These are phyloP conservation scores for Acorus calamus DNA, from an alignment of 106 monocot species.

Conservation along the genomic window DNA sequence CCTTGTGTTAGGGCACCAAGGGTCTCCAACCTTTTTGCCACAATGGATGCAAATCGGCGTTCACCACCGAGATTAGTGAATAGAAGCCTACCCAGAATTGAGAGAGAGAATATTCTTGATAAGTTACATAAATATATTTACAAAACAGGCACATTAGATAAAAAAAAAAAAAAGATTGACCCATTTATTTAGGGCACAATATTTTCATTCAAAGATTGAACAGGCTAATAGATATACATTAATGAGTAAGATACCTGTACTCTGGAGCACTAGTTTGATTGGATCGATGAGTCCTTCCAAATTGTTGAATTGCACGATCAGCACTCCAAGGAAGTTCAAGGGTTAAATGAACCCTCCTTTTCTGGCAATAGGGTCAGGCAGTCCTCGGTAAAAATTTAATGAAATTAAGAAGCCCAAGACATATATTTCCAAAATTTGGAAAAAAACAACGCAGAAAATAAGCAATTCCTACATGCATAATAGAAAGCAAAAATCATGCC, in stretches of 20 bases:
- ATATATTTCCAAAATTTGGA: too few species aligned
- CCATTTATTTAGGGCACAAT: too few species aligned
- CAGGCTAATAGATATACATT: not conserved
- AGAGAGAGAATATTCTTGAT: too few species aligned
- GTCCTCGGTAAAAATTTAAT: too few species aligned
- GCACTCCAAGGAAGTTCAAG: constrained; percentile 99
- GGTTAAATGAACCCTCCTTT: constrained; percentile 87
- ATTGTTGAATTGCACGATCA: constrained; percentile 97
- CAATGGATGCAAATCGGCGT: constrained; percentile 93
- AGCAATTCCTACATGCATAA: not conserved
- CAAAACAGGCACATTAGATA: too few species aligned
- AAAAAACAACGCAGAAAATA: not conserved
- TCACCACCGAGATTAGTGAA: constrained; percentile 99
- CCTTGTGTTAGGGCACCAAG: constrained; percentile 99
- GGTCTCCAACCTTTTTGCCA: constrained; percentile 88
- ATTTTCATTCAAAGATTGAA: too few species aligned
- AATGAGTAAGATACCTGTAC: constrained; percentile 46
- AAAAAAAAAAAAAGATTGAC: too few species aligned
- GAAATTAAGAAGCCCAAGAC: too few species aligned
- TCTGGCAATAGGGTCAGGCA: constrained; percentile 23
- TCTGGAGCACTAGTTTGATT: constrained; percentile 97
- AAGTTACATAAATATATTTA: too few species aligned
- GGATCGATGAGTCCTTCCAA: constrained; percentile 95
- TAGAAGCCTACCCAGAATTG: constrained; percentile 44
- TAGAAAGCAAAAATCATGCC: not conserved